These are phyloP conservation scores for Hyphopichia fennica DNA, from an alignment of 1,139 yeast genomes.

Conservation along the genomic window DNA sequence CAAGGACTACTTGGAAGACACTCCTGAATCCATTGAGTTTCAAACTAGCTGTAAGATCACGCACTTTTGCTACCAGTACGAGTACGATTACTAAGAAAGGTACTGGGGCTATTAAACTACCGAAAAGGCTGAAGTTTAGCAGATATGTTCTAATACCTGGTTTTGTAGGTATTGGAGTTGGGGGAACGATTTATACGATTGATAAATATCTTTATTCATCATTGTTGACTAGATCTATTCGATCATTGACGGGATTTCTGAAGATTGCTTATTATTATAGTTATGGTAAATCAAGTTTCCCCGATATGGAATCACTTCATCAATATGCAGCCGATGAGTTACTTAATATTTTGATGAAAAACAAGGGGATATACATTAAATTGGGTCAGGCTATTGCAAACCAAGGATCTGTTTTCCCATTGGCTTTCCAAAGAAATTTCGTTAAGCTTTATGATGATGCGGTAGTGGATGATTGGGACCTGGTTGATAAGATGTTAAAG, in stretches of 20 bases:
- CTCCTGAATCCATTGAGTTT: no score
- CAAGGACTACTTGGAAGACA: no score
- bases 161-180: conserved; percentile 9
- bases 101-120: background rate
- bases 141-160: conserved; percentile 4
- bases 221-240: conserved; percentile 49
- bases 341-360: conserved; percentile 49
- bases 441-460: conserved; percentile 66
- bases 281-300: conserved; percentile 41
- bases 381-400: conserved; percentile 76
- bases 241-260: conserved; percentile 50
- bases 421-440: conserved; percentile 56
- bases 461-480: conserved; percentile 63
- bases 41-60: no score
- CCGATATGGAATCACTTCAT: conserved; percentile 52
- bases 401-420: conserved; percentile 67
- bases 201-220: conserved; percentile 50
- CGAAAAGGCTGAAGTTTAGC: background rate
- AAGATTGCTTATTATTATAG: conserved; percentile 64
- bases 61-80: background rate
- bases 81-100: no score
- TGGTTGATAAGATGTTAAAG: conserved; percentile 46
- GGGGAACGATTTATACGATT: conserved; percentile 24
- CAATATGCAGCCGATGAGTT: conserved; percentile 59
- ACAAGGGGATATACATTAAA: conserved; percentile 75